Conservation (phyloP, 2,329 filamentous ascomycete genomes). For the Cercospora zeae-maydis region DNA sequence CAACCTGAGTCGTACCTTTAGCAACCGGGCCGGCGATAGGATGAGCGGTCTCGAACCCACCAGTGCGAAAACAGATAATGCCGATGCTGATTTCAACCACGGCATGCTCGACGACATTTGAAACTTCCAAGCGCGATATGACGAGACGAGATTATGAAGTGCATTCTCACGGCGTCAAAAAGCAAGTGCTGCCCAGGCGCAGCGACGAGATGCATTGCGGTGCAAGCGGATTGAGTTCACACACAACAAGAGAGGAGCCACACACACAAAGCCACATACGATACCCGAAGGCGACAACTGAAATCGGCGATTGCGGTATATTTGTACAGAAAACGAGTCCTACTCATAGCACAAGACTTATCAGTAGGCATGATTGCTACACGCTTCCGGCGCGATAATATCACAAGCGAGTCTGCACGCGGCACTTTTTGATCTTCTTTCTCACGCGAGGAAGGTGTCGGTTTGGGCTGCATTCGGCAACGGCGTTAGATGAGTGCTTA, state of each 20-base stretch:
- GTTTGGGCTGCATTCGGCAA: constrained; percentile 10
- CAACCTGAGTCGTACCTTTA: constrained; percentile 38
- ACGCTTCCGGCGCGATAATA: neutral
- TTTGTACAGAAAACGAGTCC: constrained; percentile 14
- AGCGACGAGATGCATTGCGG: constrained; percentile 14
- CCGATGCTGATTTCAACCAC: constrained; percentile 48
- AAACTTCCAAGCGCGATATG: constrained; percentile 10
- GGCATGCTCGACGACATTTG: constrained; percentile 41
- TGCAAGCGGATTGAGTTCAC: constrained; percentile 1
- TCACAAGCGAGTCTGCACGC: neutral
- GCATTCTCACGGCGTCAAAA: constrained; percentile 20
- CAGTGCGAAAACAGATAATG: constrained; percentile 37
- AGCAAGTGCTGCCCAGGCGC: constrained; percentile 20
- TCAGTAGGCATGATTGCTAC: neutral
- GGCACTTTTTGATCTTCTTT: constrained; percentile 1
- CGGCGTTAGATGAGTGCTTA: constrained; percentile 12
- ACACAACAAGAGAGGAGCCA: neutral
- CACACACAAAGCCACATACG: constrained; percentile 5
- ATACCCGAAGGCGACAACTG: constrained; percentile 9
- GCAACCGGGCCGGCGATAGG: constrained; percentile 43
- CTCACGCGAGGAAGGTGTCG: constrained; percentile 1
- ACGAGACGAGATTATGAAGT: constrained; percentile 18
- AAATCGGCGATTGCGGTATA: constrained; percentile 11
- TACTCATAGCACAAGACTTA: neutral
- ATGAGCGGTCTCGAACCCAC: constrained; percentile 51